Conservation (phyloP, 768 basidiomycete species). For the Serendipita vermifera region DNA sequence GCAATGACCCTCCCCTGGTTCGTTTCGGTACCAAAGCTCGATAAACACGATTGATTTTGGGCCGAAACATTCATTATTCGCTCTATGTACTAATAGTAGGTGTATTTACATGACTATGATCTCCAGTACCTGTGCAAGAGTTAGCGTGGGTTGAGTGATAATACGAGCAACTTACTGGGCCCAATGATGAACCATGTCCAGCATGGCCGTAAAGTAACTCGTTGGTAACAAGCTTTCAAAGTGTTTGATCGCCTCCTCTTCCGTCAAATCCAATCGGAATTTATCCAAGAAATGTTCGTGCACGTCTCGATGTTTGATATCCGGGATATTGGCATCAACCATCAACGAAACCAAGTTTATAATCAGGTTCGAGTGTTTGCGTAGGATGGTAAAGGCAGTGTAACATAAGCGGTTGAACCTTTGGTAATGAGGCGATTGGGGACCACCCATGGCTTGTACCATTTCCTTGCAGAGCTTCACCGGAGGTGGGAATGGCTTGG, state of each 20-base stretch:
- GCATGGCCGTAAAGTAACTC: slow-evolving; percentile 80
- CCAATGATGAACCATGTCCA: slow-evolving; percentile 87
- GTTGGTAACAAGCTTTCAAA: slow-evolving; percentile 89
- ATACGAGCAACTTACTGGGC: slow-evolving; percentile 46
- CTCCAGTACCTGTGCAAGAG: not conserved
- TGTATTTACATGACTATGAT: not conserved
- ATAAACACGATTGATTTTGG: not conserved
- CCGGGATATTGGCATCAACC: slow-evolving; percentile 95
- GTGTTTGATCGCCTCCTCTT: slow-evolving; percentile 95
- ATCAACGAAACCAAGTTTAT: slow-evolving; percentile 92
- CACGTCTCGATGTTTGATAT: slow-evolving; percentile 84
- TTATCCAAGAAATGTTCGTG: slow-evolving; percentile 91
- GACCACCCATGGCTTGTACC: slow-evolving; percentile 99
- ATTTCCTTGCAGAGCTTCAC: slow-evolving; percentile 99
- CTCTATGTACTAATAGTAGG: not conserved
- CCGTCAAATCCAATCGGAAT: slow-evolving; percentile 84
- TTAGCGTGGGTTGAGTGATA: not conserved
- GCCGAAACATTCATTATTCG: too few species aligned
- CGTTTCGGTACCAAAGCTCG: slow-evolving; percentile 34
- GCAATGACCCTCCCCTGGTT: slow-evolving; percentile 44
- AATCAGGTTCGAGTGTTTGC: slow-evolving; percentile 95
- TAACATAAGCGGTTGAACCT: slow-evolving; percentile 95
- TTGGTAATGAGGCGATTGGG: slow-evolving; percentile 85
- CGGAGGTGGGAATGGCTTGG: slow-evolving; percentile 93
- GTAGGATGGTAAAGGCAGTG: slow-evolving; percentile 92